Base-by-base conservation (phyloP, 176 grass and related monocot genomes). In the Pontederia crassipes region DNA sequence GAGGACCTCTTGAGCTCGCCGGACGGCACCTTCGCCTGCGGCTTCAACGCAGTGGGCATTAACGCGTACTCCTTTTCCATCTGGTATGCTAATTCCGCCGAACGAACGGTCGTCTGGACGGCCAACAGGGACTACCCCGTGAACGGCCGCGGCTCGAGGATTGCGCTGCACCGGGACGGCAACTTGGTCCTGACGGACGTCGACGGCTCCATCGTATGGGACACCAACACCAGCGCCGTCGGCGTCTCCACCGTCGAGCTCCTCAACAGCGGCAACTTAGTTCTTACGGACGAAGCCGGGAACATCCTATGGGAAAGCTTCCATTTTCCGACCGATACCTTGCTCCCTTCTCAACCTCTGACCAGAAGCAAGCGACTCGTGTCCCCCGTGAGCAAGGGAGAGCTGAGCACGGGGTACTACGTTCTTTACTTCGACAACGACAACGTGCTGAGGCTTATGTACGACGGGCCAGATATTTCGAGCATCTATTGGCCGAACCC, bases 61-160 rank as follows among this genome's bases (percentile, higher is more conserved):
- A 88, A 88, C 58, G 63, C 82, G 32, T 89, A 50, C 49, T 26
- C 63, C 63, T 88, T 88, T 54, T 88, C 85, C 67, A 55, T 88
- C 66, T 83, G 80, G 81, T 89, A 74, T 69, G 75, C 77, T 28
- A 52, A 48, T 52, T 26, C 49, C 9, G 64, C 24, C 61, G 8
- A 78, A 11, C 80, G 40, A 28, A 72, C 85, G 13, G 58, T 76
- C 50, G 74, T 78, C 56, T 89, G 85, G 86, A 78, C 78, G 46
- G 86, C 81, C n/a, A 84, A 81, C 61, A 77, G 59, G 13, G 70
- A 55, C 52, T 55, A 46, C 15, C 65, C 64, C 2, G 81, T 89
- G 28, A 84, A 84, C 50, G 77, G 86, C 24, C 15, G 67, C 13
- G 24, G 51, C 0, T 84, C 86, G 7, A 74, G 10, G 58, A 13